Percentiles rank a stretch among this genome's conserved stretches.
Conservation (phyloP, 148 eudicot species). For the Camellia lanceoleosa region DNA sequence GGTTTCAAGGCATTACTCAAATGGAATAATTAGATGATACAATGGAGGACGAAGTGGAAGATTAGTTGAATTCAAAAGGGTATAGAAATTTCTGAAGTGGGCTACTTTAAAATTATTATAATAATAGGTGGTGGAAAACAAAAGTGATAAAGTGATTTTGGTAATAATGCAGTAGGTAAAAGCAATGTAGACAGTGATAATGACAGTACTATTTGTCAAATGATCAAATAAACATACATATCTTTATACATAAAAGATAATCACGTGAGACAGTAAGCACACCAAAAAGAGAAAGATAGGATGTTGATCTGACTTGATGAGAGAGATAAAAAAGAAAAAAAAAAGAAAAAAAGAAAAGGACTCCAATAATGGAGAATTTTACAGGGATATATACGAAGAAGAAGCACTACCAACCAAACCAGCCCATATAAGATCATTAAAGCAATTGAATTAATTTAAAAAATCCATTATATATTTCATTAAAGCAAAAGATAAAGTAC, state of each 20-base stretch:
- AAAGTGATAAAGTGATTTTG: neutral
- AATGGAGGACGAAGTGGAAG: neutral
- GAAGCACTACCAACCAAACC: neutral
- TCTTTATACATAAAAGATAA: neutral
- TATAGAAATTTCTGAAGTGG: neutral
- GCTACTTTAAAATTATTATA: neutral
- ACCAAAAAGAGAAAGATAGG: neutral
- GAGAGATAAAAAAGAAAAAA: neutral
- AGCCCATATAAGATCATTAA: neutral
- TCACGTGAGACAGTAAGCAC: constrained; percentile 3
- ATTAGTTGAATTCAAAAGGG: neutral
- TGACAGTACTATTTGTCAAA: neutral
- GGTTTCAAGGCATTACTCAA: neutral
- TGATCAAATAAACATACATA: too few relatives aligned
- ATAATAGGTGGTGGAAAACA: neutral
- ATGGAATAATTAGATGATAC: neutral
- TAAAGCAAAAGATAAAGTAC: constrained; percentile 13
- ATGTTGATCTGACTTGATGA: neutral
- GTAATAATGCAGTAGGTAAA: too few relatives aligned
- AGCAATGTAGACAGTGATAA: too few relatives aligned
- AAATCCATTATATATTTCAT: neutral
- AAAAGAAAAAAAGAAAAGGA: constrained; percentile 2
- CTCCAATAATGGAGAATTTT: constrained; percentile 17
- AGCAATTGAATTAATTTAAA: neutral
- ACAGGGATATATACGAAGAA: neutral